Conservation (phyloP, 257 asterid genomes). For the Datura wrightii region DNA sequence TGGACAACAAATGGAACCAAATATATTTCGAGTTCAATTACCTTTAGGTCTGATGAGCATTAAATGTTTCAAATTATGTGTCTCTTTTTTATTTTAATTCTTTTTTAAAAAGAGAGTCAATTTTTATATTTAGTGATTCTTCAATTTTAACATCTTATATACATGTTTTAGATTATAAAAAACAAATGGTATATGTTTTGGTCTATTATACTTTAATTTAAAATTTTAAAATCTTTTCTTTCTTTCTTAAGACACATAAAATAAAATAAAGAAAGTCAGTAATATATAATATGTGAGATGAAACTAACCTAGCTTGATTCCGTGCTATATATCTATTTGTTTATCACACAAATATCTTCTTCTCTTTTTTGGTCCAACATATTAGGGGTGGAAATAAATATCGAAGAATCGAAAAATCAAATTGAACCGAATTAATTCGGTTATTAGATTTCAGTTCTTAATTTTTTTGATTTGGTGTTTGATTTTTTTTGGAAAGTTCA, state of each 20-base stretch:
- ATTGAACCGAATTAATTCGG: too few species aligned
- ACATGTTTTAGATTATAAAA: neutral
- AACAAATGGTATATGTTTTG: neutral
- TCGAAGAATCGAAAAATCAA: too few species aligned
- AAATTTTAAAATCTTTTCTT: neutral
- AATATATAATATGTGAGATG: neutral
- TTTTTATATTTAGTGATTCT: neutral
- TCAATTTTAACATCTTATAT: neutral
- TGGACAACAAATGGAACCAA: neutral
- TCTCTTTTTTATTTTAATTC: neutral
- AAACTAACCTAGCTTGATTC: neutral
- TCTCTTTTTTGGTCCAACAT: neutral
- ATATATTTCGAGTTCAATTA: neutral
- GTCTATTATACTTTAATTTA: neutral
- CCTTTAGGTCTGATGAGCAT: neutral
- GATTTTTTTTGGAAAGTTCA: too few species aligned
- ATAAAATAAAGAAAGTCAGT: neutral
- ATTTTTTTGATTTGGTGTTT: too few species aligned
- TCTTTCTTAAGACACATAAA: neutral
- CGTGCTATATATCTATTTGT: neutral
- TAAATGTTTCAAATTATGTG: neutral
- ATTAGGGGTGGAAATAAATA: too few species aligned
- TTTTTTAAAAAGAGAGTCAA: neutral
- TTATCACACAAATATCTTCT: neutral
- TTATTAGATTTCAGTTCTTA: too few species aligned